Evolutionary conservation across 208 protist species (phyloP).

Genomic region (Acanthamoeba castellanii): DNA sequence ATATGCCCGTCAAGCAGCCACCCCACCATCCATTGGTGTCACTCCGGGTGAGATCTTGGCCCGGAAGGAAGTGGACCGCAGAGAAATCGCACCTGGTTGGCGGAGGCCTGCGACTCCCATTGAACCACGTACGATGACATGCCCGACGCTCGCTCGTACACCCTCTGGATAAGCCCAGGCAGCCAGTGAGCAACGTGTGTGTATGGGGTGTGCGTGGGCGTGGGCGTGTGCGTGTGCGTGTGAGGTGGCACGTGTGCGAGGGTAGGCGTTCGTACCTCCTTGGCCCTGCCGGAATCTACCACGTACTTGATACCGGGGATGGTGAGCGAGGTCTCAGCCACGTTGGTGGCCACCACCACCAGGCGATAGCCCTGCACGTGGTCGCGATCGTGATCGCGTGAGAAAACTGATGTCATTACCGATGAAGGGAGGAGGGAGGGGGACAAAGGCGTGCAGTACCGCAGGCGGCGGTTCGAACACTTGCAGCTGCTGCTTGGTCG

Average conservation of each 20-base stretch:
- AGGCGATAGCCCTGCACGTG: conserved; percentile 90
- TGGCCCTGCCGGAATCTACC: conserved; percentile 90
- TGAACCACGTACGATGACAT: conserved; percentile 87
- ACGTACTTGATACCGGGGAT: conserved; percentile 98
- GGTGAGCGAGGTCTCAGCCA: conserved; percentile 99
- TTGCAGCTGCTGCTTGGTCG: conserved; percentile 81
- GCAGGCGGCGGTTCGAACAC: conserved; percentile 84
- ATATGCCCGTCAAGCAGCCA: not conserved
- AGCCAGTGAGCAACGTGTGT: not conserved
- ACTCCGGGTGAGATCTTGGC: conserved; percentile 91
- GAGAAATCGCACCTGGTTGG: conserved; percentile 92
- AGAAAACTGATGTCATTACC: not conserved
- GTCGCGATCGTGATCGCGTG: not conserved
- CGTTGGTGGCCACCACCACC: conserved; percentile 99
- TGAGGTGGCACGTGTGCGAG: no score
- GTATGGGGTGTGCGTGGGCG: not conserved
- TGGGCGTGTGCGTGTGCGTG: not conserved
- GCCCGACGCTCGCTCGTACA: conserved; percentile 83
- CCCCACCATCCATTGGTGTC: not conserved
- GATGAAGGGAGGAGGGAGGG: not conserved
- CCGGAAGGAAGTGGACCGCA: conserved; percentile 98
- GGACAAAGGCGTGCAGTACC: not conserved
- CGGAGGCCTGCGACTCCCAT: conserved; percentile 91
- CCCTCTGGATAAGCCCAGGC: conserved; percentile 31
- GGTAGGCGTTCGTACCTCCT: conserved; percentile 71